These are phyloP conservation scores for Amanita inopinata DNA, from an alignment of 768 basidiomycete genomes.

Conservation along the genomic window DNA sequence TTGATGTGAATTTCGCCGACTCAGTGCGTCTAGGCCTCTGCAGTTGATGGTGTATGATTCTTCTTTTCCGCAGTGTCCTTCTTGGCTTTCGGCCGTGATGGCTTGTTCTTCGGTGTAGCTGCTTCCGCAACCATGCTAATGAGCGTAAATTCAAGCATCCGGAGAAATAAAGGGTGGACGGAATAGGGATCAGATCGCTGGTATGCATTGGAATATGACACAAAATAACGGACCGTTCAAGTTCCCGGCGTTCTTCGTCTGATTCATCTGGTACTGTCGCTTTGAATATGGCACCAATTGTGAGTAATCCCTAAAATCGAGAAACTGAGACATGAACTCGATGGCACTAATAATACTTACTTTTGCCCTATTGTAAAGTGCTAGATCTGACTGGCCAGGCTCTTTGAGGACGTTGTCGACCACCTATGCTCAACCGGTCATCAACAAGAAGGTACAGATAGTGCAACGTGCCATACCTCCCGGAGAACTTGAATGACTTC, in stretches of 20 bases:
- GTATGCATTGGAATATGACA: background rate
- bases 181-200: constrained; percentile 6
- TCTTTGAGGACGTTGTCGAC: constrained; percentile 84
- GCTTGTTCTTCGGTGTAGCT: constrained; percentile 59
- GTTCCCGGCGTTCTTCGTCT: constrained; percentile 87
- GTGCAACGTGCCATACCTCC: constrained; percentile 29
- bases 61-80: constrained; percentile 27
- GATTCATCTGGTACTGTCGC: constrained; percentile 76
- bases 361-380: constrained; percentile 78
- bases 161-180: background rate
- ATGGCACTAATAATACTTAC: constrained; percentile 25
- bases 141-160: constrained; percentile 2
- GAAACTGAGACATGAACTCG: background rate
- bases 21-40: background rate
- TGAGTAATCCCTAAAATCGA: constrained; percentile 64
- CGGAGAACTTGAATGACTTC: constrained; percentile 89
- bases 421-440: constrained; percentile 36
- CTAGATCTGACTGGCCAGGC: constrained; percentile 56
- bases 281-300: constrained; percentile 89
- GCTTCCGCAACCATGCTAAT: constrained; percentile 84
- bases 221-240: constrained; percentile 67
- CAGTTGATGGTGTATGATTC: constrained; percentile 10
- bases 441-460: constrained; percentile 3
- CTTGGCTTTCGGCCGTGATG: constrained; percentile 59
- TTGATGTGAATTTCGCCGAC: no score